Conservation (phyloP, 768 basidiomycete genomes). For the Agaricus sinodeliciosus region DNA sequence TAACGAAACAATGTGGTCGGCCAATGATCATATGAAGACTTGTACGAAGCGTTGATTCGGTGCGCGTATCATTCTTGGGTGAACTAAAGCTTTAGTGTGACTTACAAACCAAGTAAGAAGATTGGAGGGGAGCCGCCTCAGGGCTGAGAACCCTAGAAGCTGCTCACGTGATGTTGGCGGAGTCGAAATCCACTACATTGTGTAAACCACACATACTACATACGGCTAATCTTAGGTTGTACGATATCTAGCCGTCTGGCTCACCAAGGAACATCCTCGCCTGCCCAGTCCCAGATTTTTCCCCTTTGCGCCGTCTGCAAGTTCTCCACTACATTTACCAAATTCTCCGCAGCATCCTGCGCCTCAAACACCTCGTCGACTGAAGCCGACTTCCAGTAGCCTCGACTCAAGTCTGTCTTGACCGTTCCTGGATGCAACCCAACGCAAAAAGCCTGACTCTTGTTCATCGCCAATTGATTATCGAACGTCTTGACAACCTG, state of each 20-base stretch:
- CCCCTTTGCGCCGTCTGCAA: slow-evolving; percentile 37
- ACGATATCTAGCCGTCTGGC: background rate
- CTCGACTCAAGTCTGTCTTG: slow-evolving; percentile 51
- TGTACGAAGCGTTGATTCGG: background rate
- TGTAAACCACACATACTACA: too few species aligned
- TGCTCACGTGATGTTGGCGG: slow-evolving; percentile 5
- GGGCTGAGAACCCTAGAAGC: background rate
- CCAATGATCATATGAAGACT: too few species aligned
- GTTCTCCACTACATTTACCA: slow-evolving; percentile 38
- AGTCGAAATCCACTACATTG: background rate
- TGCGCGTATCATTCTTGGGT: background rate
- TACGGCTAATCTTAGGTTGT: too few species aligned
- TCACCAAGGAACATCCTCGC: slow-evolving; percentile 40
- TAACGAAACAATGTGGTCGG: too few species aligned
- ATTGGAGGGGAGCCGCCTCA: too few species aligned
- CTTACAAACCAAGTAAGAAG: too few species aligned
- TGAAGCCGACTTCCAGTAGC: slow-evolving; percentile 38
- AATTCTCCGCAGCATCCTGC: slow-evolving; percentile 38
- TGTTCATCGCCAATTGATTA: slow-evolving; percentile 41
- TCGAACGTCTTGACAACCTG: slow-evolving; percentile 59
- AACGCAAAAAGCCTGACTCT: slow-evolving; percentile 41
- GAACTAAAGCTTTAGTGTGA: too few species aligned
- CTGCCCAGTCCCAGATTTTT: slow-evolving; percentile 52
- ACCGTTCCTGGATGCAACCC: slow-evolving; percentile 58
- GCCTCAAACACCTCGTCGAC: slow-evolving; percentile 41